Evolutionary conservation across 2,329 filamentous ascomycete species (phyloP).

Genomic region (Trichoderma asperellum): DNA sequence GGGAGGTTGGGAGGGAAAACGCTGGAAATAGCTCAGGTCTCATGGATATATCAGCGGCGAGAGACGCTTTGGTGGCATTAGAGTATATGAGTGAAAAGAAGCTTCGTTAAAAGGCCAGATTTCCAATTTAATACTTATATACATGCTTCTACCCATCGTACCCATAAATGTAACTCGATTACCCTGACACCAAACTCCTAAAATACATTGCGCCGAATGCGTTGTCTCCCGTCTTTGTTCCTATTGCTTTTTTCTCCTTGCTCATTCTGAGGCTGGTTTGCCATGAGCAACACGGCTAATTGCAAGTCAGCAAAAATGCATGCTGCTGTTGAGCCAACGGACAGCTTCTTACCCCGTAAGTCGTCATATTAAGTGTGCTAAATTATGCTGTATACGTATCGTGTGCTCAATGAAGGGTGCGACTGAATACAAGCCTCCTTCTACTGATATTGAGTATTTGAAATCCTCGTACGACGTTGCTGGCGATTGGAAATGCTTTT

Average conservation of each 20-base stretch:
- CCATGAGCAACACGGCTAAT: slow-evolving; percentile 3
- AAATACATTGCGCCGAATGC: neutral
- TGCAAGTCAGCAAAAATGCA: slow-evolving; percentile 19
- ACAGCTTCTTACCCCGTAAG: slow-evolving; percentile 27
- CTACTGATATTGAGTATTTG: neutral
- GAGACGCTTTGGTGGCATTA: slow-evolving; percentile 16
- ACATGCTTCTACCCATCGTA: neutral
- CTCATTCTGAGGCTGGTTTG: neutral
- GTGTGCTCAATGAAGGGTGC: neutral
- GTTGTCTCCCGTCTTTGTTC: neutral
- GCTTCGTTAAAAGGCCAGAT: neutral
- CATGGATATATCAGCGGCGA: slow-evolving; percentile 14
- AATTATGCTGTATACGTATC: too few species aligned
- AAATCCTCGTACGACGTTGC: neutral
- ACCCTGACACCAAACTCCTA: neutral
- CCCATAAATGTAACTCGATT: neutral
- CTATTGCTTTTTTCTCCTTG: neutral
- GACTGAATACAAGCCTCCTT: neutral
- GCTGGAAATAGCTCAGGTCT: neutral
- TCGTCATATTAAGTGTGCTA: neutral
- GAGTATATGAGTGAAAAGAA: slow-evolving; percentile 8
- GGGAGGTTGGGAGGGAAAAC: neutral
- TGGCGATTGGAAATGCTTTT: neutral
- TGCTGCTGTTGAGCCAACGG: slow-evolving; percentile 19
- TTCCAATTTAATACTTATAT: neutral